Percentiles rank a stretch among this genome's conserved stretches.
Conservation (phyloP, 2,329 filamentous ascomycete genomes). For the Fusarium sp. region DNA sequence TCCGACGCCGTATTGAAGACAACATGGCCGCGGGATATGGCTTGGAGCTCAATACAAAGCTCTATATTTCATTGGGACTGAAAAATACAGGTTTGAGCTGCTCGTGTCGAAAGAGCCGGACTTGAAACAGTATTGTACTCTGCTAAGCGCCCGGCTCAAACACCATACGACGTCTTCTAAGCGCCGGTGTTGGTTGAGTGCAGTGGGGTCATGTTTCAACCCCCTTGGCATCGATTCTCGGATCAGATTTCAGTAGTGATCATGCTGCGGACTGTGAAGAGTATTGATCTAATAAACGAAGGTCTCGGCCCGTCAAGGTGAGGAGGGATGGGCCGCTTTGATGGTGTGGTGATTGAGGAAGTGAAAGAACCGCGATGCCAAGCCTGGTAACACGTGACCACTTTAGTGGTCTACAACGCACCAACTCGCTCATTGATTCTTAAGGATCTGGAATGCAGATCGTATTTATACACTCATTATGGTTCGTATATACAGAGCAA, state of each 20-base stretch:
- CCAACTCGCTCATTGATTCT: neutral
- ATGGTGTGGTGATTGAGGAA: neutral
- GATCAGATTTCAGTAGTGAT: neutral
- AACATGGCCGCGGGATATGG: slow-evolving; percentile 4
- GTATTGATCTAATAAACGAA: slow-evolving; percentile 7
- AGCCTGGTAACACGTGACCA: neutral
- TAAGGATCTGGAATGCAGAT: neutral
- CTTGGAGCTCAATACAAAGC: neutral
- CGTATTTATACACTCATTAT: neutral
- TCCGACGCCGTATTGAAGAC: neutral
- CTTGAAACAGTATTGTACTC: neutral
- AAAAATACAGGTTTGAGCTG: neutral
- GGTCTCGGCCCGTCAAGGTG: neutral
- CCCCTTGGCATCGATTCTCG: neutral
- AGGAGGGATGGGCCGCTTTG: neutral
- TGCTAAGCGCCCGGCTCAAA: slow-evolving; percentile 19
- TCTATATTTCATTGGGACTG: neutral
- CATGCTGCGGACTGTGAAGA: neutral
- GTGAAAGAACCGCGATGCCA: neutral
- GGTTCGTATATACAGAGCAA: neutral
- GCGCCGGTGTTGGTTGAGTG: neutral
- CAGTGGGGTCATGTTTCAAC: slow-evolving; percentile 7
- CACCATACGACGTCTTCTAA: neutral
- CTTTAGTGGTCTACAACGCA: neutral
- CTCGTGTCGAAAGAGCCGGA: neutral